Evolutionary conservation across 306 rosid species (phyloP), one percentile per base, ranked within the genome.

Genomic region (Elaeagnus macrophylla): DNA sequence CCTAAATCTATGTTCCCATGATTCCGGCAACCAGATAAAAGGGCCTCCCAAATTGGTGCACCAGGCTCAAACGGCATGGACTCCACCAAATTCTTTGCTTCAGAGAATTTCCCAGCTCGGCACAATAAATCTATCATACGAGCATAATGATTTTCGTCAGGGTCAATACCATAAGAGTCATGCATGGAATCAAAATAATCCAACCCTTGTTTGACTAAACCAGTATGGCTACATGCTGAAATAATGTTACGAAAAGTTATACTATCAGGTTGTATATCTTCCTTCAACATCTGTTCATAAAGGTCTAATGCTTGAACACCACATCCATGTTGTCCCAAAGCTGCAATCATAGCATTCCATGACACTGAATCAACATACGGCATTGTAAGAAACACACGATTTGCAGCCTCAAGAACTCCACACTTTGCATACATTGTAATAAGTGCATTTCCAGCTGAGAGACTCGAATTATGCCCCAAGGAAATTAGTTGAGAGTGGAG

Each of bases 281-380:
- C 48, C 47, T 54, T 18, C 53, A 54, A 54, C 68, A 64, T 64
- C 43, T 43, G 39, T 43, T 64, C 49, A 46, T 53, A 64, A 54
- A 64, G 61, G 44, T 53, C 19, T 32, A 64, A 16, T 10, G 68
- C 68, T 54, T 54, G 48, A n/a, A 44, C 32, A 44, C 68, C 68
- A 52, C 43, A 54, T 38, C 68, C 68, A 54, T 64, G 68, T 2
- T 62, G 67, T 49, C 57, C 67, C 12, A 62, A 9, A 51, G 67
- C 67, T 19, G 67, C 67, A 51, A 62, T 51, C 67, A 62, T 62
- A 3, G 67, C 67, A 52, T 62, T 62, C 67, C 67, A 62, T 13
- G 67, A 62, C 45, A 62, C 59, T 12, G 67, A 62, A 15, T 62
- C 59, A 51, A 63, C 56, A 45, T 42, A 63, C 35, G 68, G 52